Evolutionary conservation across 1,139 yeast species (phyloP), one percentile per base, ranked within the genome.

Genomic region (Candida frijolesensis): DNA sequence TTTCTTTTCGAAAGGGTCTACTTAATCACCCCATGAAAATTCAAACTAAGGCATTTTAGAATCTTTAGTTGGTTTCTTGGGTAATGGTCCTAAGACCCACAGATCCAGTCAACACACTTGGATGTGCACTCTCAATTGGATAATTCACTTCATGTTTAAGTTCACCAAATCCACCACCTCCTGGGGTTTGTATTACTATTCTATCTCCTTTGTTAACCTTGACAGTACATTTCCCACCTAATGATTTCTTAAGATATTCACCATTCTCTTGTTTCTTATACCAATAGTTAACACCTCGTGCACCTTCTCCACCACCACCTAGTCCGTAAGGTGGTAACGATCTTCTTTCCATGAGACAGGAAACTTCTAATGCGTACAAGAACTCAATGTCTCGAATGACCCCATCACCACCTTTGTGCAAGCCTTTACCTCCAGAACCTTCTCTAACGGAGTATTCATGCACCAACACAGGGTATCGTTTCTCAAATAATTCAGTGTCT

Each of bases 151-250:
- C 53, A 16, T 47, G 50, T 2, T 14, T 34, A 34, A 19, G 42
- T 16, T 7, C 29, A 1, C 81, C 81, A 61, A 62, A 77, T 2
- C 80, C 81, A n/a, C 81, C 81, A 14, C 81, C 81, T 19, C 81
- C 81, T 1, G 81, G 81, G 0, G 81, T 74, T 63, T 61, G 59
- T 34, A 77, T 75, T 1, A 73, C 60, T 4, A 77, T 66, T 50
- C 79, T 62, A 52, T 77, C 81, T 7, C 81, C 81, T 47, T 67
- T 69, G 2, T 57, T 55, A 10, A 74, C 71, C 50, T 60, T 66
- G 6, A 76, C 72, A 1, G 78, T 69, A 55, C 76, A 69, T 57
- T 74, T 73, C 2, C 81, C 81, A 6, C 78, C 79, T 37, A 77
- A 62, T 12, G 66, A 67, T 16, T 71, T 66, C 39, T 63, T 62